phyloP scores from a whole-genome alignment of 2,329 filamentous ascomycete species.

The Orbilia javanica region DNA sequence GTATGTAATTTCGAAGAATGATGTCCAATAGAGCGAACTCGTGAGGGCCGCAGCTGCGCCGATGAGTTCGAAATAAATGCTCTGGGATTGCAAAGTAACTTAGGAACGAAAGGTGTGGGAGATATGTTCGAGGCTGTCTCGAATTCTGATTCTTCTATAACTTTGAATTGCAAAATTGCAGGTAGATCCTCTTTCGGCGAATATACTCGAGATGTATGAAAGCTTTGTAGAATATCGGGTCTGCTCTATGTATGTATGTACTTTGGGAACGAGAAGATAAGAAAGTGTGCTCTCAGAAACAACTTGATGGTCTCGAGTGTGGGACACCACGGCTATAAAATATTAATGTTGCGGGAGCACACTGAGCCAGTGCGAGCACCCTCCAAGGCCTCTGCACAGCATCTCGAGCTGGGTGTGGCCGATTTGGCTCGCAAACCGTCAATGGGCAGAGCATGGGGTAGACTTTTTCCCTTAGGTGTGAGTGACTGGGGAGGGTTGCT shows the following conservation, averaged over 20 bases:
- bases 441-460: conserved; percentile 55
- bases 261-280: conserved; percentile 45
- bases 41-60: conserved; percentile 16
- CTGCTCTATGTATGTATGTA: conserved; percentile 34
- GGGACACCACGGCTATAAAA: conserved; percentile 54
- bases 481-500: conserved; percentile 51
- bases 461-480: conserved; percentile 47
- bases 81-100: conserved; percentile 5
- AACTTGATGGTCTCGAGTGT: conserved; percentile 46
- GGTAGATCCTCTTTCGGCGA: conserved; percentile 40
- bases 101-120: conserved; percentile 9
- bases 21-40: conserved; percentile 35
- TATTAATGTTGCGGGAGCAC: conserved; percentile 46
- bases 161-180: conserved; percentile 20
- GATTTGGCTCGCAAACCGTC: conserved; percentile 36
- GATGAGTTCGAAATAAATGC: conserved; percentile 7
- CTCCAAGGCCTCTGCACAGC: conserved; percentile 20
- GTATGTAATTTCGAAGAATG: conserved; percentile 9
- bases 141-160: conserved; percentile 5
- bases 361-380: conserved; percentile 41
- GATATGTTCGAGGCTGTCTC: conserved; percentile 11
- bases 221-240: conserved; percentile 31
- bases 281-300: conserved; percentile 45
- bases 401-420: conserved; percentile 47
- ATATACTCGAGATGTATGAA: conserved; percentile 46